A percentile compares a stretch with the other conserved stretches of the same genome.
phyloP scores from a whole-genome alignment of 768 basidiomycete genomes.

The Lentinula detonsa region DNA sequence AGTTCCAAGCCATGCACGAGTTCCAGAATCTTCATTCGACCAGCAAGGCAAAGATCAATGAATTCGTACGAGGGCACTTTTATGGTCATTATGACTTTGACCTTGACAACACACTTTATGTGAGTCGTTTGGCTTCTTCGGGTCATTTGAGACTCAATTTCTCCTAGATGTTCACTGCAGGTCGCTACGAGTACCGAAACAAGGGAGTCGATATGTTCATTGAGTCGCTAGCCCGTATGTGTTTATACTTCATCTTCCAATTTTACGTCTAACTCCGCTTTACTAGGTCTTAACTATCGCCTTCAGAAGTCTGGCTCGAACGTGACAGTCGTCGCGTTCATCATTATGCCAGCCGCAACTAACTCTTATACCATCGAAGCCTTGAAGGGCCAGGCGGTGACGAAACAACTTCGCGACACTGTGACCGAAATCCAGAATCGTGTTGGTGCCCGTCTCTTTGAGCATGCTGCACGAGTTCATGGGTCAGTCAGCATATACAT shows the following conservation, averaged over 20 bases:
- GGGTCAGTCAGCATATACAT: conserved; percentile 47
- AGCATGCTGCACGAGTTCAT: conserved; percentile 88
- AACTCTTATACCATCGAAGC: conserved; percentile 98
- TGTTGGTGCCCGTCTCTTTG: conserved; percentile 88
- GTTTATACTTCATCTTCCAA: not conserved
- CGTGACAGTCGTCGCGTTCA: conserved; percentile 91
- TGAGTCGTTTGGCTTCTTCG: conserved; percentile 27
- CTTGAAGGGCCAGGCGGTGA: conserved; percentile 93
- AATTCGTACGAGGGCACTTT: conserved; percentile 96
- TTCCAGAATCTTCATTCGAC: conserved; percentile 94
- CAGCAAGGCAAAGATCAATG: conserved; percentile 96
- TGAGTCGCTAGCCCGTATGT: conserved; percentile 84
- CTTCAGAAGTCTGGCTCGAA: conserved; percentile 54
- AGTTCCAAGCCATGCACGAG: conserved; percentile 99
- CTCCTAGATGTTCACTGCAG: conserved; percentile 93
- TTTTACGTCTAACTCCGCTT: not conserved
- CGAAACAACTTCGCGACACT: conserved; percentile 92
- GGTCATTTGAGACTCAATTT: not conserved
- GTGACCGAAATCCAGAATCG: conserved; percentile 94
- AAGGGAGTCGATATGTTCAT: conserved; percentile 99
- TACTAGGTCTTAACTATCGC: conserved; percentile 41
- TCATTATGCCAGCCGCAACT: conserved; percentile 97
- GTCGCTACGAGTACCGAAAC: conserved; percentile 97
- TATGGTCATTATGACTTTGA: conserved; percentile 98
- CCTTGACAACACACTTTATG: conserved; percentile 85